Conservation (phyloP, 495 filamentous ascomycete genomes). For the Glarea lozoyensis region DNA sequence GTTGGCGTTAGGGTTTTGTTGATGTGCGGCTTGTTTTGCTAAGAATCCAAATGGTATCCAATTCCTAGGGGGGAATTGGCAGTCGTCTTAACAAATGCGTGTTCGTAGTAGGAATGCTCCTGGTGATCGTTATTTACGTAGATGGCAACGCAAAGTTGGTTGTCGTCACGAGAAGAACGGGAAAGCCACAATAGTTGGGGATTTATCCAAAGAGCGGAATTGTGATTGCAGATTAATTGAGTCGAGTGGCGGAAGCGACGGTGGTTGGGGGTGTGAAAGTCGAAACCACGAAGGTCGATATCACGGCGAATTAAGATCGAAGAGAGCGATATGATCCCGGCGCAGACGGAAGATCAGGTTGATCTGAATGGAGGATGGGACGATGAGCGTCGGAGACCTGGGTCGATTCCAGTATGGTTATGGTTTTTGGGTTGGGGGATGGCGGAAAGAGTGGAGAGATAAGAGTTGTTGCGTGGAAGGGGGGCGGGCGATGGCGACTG, state of each 20-base stretch:
- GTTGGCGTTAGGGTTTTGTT: constrained; percentile 5
- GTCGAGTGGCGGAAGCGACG: constrained; percentile 14
- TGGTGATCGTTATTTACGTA: not conserved
- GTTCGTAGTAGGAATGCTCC: too few relatives aligned
- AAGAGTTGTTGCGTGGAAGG: too few relatives aligned
- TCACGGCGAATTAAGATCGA: constrained; percentile 1
- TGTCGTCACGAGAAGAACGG: constrained; percentile 2
- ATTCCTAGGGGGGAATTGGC: not conserved
- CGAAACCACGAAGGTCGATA: not conserved
- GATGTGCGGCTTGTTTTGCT: not conserved
- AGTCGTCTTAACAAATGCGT: too few relatives aligned
- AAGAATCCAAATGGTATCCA: not conserved
- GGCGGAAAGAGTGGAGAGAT: too few relatives aligned
- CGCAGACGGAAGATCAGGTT: too few relatives aligned
- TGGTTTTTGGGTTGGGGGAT: too few relatives aligned
- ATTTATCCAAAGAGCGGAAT: constrained; percentile 17
- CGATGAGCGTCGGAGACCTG: too few relatives aligned
- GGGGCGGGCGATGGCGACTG: too few relatives aligned
- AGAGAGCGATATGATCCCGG: constrained; percentile 14
- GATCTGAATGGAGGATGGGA: too few relatives aligned
- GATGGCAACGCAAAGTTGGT: constrained; percentile 7
- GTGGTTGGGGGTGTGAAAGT: constrained; percentile 7
- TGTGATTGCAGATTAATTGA: not conserved
- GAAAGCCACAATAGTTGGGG: constrained; percentile 10
- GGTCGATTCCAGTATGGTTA: too few relatives aligned